Evolutionary conservation across 352 stramenopile species (phyloP).

Genomic region (Thraustochytrium aureum): DNA sequence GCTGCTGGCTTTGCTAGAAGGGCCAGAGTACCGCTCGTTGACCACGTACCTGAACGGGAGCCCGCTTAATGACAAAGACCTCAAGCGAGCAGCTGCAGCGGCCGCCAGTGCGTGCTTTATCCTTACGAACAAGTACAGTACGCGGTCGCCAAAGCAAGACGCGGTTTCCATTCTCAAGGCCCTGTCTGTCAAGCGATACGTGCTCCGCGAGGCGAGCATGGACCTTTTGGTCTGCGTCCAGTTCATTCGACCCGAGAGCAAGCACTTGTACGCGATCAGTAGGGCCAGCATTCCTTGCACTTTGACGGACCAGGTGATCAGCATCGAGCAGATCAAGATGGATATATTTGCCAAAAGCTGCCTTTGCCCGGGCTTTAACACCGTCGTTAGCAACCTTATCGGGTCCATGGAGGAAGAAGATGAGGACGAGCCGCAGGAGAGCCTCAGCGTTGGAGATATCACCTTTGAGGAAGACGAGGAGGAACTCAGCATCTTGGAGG

Average conservation of each 20-base stretch:
- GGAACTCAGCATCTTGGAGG: neutral
- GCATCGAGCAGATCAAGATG: constrained; percentile 51
- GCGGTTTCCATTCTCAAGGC: constrained; percentile 45
- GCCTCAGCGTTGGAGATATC: neutral
- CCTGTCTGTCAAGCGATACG: constrained; percentile 50
- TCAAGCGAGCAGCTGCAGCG: neutral
- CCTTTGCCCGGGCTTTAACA: constrained; percentile 39
- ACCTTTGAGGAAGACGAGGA: neutral
- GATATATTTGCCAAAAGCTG: constrained; percentile 45
- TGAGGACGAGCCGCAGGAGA: neutral
- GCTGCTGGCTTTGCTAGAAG: constrained; percentile 12
- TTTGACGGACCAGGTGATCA: constrained; percentile 30
- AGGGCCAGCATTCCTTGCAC: constrained; percentile 33
- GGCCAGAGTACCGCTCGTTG: neutral
- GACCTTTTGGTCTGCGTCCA: constrained; percentile 53
- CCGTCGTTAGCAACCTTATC: constrained; percentile 34
- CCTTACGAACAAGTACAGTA: constrained; percentile 42
- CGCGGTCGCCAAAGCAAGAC: constrained; percentile 3
- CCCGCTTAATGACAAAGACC: constrained; percentile 23
- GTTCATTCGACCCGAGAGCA: constrained; percentile 54
- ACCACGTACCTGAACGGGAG: constrained; percentile 38
- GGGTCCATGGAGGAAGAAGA: constrained; percentile 31
- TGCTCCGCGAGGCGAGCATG: neutral
- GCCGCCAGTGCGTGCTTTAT: constrained; percentile 47
- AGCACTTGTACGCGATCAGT: constrained; percentile 29